Evolutionary conservation across 192 early-diverging fungal species (phyloP).

Genomic region (Podila clonocystis): DNA sequence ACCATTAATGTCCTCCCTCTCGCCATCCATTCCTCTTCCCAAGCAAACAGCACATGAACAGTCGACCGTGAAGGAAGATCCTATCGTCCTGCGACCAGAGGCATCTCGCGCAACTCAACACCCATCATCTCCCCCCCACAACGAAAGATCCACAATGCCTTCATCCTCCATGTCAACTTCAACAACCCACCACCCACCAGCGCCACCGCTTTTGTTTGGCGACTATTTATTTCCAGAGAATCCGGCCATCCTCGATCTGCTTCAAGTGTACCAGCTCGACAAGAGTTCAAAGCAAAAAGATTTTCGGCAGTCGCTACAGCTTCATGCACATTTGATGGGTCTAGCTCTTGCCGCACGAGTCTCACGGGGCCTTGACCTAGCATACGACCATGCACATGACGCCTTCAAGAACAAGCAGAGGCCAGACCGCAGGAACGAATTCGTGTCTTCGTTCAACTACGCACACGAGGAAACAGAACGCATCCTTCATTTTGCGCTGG

Average conservation of each 20-base stretch:
- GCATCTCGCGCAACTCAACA: neutral
- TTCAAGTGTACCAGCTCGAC: conserved; percentile 44
- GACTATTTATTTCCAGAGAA: conserved; percentile 45
- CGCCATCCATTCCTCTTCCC: conserved; percentile 4
- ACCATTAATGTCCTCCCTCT: conserved; percentile 2
- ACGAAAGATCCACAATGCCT: neutral
- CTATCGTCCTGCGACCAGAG: neutral
- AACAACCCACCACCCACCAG: neutral
- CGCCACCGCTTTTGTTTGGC: conserved; percentile 30
- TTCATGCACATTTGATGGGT: conserved; percentile 50
- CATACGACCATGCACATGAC: conserved; percentile 50
- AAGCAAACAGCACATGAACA: neutral
- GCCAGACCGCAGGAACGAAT: conserved; percentile 42
- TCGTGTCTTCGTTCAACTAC: conserved; percentile 45
- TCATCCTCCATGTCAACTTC: conserved; percentile 2
- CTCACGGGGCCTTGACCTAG: conserved; percentile 31
- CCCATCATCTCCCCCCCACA: neutral
- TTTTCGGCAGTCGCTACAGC: conserved; percentile 42
- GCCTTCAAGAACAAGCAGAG: conserved; percentile 51
- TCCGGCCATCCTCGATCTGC: conserved; percentile 35
- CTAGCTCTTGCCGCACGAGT: conserved; percentile 37
- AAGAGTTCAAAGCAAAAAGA: conserved; percentile 52
- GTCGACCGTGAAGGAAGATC: neutral
- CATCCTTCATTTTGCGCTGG: conserved; percentile 36
- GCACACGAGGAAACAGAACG: conserved; percentile 42